phyloP scores from a whole-genome alignment of 2,329 filamentous ascomycete species.

The Pyrenophora graminea region DNA sequence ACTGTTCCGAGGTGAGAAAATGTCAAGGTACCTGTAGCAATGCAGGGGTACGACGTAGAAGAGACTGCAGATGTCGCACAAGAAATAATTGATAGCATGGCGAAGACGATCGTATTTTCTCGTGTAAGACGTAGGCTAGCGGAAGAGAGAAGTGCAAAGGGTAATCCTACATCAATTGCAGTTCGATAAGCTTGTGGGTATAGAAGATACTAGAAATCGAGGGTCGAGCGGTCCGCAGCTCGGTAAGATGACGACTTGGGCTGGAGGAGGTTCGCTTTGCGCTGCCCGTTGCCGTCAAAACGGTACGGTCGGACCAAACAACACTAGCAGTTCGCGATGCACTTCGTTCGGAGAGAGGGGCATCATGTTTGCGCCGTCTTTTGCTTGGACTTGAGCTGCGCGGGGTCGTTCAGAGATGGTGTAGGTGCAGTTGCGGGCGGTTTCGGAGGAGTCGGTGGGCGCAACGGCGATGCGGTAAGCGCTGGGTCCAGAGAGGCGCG shows the following conservation, averaged over 20 bases:
- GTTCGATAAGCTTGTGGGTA: background rate
- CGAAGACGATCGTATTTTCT: conserved; percentile 1
- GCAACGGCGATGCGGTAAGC: too few species aligned
- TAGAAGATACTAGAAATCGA: conserved; percentile 2
- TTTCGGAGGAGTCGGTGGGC: too few species aligned
- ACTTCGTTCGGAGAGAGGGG: background rate
- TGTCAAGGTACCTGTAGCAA: background rate
- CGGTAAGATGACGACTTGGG: conserved; percentile 10
- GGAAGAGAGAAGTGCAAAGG: background rate
- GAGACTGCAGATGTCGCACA: background rate
- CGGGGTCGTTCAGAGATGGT: background rate
- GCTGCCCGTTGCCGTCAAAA: conserved; percentile 4
- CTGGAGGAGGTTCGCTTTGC: conserved; percentile 13
- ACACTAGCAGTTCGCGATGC: background rate
- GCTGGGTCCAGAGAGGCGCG: too few species aligned
- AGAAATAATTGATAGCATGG: background rate
- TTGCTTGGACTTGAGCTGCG: conserved; percentile 6
- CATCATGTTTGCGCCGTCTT: conserved; percentile 7
- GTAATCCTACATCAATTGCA: background rate
- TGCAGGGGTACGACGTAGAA: background rate
- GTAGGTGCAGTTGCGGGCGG: too few species aligned
- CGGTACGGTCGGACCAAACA: conserved; percentile 4
- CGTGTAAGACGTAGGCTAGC: background rate
- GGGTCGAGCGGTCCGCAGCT: conserved; percentile 16
- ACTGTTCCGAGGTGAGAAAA: background rate